Evolutionary conservation across 2,329 filamentous ascomycete species (phyloP).

Genomic region (Fusarium gaditjirri): DNA sequence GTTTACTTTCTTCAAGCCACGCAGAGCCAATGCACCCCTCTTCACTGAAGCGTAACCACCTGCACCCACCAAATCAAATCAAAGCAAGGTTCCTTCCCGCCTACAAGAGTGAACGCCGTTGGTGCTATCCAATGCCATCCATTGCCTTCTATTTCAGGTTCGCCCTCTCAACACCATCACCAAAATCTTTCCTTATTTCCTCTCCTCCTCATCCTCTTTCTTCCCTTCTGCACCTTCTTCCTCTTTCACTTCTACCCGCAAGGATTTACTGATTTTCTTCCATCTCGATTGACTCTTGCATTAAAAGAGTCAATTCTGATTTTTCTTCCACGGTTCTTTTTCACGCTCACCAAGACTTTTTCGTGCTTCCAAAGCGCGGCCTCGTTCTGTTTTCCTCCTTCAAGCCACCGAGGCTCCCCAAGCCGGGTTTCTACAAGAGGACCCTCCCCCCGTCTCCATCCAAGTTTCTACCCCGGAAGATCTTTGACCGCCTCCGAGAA

Average conservation of each 20-base stretch:
- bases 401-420: neutral
- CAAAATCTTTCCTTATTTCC: conserved; percentile 23
- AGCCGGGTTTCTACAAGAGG: conserved; percentile 12
- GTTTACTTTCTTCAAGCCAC: conserved; percentile 38
- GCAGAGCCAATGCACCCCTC: conserved; percentile 12
- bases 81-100: conserved; percentile 9
- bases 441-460: conserved; percentile 37
- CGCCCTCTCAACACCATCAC: conserved; percentile 35
- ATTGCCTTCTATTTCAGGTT: conserved; percentile 25
- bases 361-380: neutral
- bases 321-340: conserved; percentile 14
- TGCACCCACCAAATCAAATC: conserved; percentile 4
- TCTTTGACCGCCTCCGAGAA: conserved; percentile 42
- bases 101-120: conserved; percentile 17
- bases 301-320: conserved; percentile 4
- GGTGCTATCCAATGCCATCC: conserved; percentile 6
- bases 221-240: neutral
- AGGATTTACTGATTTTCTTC: conserved; percentile 1
- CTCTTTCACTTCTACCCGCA: conserved; percentile 14
- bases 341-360: neutral
- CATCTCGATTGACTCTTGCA: neutral
- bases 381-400: neutral
- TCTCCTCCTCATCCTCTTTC: neutral
- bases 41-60: neutral
- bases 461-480: conserved; percentile 41